Evolutionary conservation across 2,329 filamentous ascomycete species (phyloP), one percentile per base, ranked within the genome.

Genomic region (Alternaria postmessia): DNA sequence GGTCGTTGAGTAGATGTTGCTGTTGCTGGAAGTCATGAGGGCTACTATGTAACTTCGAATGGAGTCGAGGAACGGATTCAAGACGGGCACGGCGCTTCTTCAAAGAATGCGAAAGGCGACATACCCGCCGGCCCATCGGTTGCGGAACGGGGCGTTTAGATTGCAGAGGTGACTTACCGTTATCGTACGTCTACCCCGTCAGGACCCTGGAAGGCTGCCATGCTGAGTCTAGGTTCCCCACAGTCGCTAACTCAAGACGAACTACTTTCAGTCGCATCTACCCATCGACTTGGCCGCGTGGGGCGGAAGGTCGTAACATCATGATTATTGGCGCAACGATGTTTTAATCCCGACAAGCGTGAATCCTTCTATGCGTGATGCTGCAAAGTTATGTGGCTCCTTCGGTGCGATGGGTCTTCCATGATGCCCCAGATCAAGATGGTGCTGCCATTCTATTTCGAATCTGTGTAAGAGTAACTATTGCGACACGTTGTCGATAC

Each of bases 161-260:
- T 36, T 12, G 32, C 46, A 49, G 46, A 49, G 20, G 12, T 12
- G 46, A 36, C 46, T 49, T 49, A 49, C 46, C 46, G 14, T 22
- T 49, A 30, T 49, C 30, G 46, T 49, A 36, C 46, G 22, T 49
- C 20, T 49, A 22, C 46, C 46, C 46, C 46, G 20, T 49, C 46
- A 36, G 36, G 46, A 18, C 30, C 46, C 20, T 49, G 46, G 30
- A 49, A 14, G 46, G 14, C 46, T 49, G 34, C 46, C 46, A 36
- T 49, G 46, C 46, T 49, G 46, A 36, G 46, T 49, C 46, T 49
- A 49, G 32, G 46, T 49, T 36, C 46, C 46, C 46, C 46, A 49
- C 46, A 49, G 46, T 36, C 32, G 28, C 51, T 32, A 53, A 43
- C 30, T 42, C 51, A 44, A 43, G 26, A 9, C 5, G 14, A 53